phyloP scores from a whole-genome alignment of 2,329 filamentous ascomycete species.

The Biscogniauxia marginata region DNA sequence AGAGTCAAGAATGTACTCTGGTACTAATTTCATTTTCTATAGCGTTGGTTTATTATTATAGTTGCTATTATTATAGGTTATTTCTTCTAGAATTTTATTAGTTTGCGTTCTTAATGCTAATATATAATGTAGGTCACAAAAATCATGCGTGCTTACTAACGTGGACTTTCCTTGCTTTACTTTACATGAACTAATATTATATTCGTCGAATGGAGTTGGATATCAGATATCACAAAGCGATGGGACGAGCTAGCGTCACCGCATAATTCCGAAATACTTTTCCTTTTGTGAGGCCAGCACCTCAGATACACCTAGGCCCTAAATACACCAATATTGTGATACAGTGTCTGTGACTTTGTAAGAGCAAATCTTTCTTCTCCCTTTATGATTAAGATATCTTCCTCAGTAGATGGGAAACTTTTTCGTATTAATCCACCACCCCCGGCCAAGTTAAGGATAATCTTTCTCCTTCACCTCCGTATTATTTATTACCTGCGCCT shows the following conservation, averaged over 20 bases:
- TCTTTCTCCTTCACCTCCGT: background rate
- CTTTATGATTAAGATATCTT: background rate
- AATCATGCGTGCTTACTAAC: background rate
- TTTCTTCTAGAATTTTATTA: background rate
- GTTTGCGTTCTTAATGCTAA: background rate
- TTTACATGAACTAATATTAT: background rate
- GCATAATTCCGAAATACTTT: no score
- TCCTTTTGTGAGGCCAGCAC: no score
- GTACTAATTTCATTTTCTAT: background rate
- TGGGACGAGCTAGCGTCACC: background rate
- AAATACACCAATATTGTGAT: no score
- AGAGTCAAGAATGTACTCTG: no score
- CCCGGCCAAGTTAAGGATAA: background rate
- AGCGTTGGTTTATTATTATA: background rate
- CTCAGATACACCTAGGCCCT: no score
- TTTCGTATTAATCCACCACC: background rate
- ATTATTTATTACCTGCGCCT: background rate
- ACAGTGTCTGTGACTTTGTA: no score
- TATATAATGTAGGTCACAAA: background rate
- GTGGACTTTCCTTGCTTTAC: background rate
- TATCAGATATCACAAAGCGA: background rate
- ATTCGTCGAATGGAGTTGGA: background rate
- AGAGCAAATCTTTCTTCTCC: background rate
- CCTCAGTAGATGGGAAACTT: background rate
- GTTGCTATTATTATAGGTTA: background rate